Conservation (phyloP, 2,329 filamentous ascomycete genomes). For the Colletotrichum sp. region DNA sequence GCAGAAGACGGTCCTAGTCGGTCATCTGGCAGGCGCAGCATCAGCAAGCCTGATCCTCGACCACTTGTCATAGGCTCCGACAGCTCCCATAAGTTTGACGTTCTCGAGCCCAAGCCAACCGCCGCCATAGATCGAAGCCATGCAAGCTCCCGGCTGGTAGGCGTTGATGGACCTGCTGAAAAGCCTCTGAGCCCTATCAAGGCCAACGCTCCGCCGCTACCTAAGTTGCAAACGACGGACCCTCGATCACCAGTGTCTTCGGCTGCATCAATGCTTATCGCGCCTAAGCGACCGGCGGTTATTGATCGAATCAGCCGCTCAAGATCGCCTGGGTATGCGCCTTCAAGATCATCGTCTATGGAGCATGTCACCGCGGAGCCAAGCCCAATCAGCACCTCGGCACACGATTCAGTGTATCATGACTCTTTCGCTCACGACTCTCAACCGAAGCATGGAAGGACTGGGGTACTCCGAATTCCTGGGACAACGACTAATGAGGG, state of each 20-base stretch:
- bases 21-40: constrained; percentile 43
- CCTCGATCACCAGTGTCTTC: constrained; percentile 38
- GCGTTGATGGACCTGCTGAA: constrained; percentile 50
- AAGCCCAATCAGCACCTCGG: constrained; percentile 62
- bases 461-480: constrained; percentile 56
- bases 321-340: constrained; percentile 43
- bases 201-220: constrained; percentile 32
- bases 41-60: constrained; percentile 47
- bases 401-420: constrained; percentile 62
- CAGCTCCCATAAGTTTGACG: constrained; percentile 43
- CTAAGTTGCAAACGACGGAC: constrained; percentile 36
- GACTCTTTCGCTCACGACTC: constrained; percentile 58
- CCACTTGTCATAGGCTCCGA: constrained; percentile 38
- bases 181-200: constrained; percentile 49
- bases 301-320: constrained; percentile 61
- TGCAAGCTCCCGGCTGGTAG: constrained; percentile 33
- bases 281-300: constrained; percentile 51
- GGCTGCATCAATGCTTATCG: constrained; percentile 40
- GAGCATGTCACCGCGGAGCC: constrained; percentile 62
- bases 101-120: constrained; percentile 37
- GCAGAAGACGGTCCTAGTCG: constrained; percentile 49
- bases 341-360: constrained; percentile 63
- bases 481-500: constrained; percentile 63
- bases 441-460: constrained; percentile 47
- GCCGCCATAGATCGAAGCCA: constrained; percentile 29